Evolutionary conservation across 352 stramenopile species (phyloP), one percentile per base, ranked within the genome.

Genomic region (Blastocystis sp.): DNA sequence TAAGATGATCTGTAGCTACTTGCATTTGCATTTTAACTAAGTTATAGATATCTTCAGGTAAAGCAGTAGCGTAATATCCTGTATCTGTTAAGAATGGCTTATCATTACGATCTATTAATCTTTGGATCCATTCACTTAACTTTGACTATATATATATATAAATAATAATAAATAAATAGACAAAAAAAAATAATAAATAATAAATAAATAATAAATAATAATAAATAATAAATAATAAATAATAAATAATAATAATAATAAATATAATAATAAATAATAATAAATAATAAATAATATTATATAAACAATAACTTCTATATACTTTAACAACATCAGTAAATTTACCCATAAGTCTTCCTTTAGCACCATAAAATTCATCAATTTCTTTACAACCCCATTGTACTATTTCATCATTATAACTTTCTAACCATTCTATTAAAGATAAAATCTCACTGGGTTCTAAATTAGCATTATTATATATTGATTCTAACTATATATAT

Each of bases 371-470:
- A n/a, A 55, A 55, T 9, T 43, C 45, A n/a, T 31, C 16, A 19
- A 55, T 37, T 18, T 37, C 16, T 9, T 55, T 9, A 6, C 9
- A 10, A 19, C 45, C 45, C 45, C 45, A 55, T 13, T n/a, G 9
- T 7, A 9, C 11, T 19, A 55, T 34, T 37, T 55, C 45, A 31
- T 55, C 45, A 9, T 7, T 25, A 34, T 43, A 55, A 10, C 25
- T 42, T 13, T 55, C 45, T 9, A 55, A 1, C 45, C 45, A 55
- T 24, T 55, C 45, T 24, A 55, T n/a, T 19, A 55, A 34, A 18
- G 43, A 31, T 6, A 55, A 19, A 4, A 55, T 45, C 6, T 55
- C 45, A 24, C 45, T 34, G 5, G 45, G 45, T 24, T 55, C 45
- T 19, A 55, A 19, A 9, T 13, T 46, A 6, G 19, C 31, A 24